Evolutionary conservation across 768 basidiomycete species (phyloP).

Genomic region (Lyophyllum shimeji): DNA sequence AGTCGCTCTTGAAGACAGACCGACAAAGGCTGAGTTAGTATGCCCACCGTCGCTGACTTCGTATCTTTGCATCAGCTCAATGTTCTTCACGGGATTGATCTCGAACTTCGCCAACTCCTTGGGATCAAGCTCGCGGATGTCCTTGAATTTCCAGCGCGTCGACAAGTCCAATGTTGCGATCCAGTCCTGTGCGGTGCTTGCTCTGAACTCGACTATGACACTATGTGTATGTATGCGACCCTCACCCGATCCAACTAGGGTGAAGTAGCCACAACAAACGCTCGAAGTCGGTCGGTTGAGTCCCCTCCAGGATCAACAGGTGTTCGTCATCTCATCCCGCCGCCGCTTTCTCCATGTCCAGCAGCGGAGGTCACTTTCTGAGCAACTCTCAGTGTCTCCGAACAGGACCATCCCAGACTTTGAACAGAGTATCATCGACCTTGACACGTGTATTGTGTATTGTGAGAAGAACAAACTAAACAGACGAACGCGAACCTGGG

Average conservation of each 20-base stretch:
- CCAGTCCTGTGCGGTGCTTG: constrained; percentile 10
- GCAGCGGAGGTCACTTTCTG: constrained; percentile 10
- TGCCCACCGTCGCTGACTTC: constrained; percentile 6
- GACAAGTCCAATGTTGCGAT: constrained; percentile 7
- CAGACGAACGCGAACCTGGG: constrained; percentile 13
- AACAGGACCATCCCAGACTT: constrained; percentile 17
- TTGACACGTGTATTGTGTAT: constrained; percentile 12
- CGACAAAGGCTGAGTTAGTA: constrained; percentile 8
- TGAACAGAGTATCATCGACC: constrained; percentile 18
- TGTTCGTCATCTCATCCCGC: constrained; percentile 24
- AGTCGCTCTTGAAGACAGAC: neutral
- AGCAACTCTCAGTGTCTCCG: constrained; percentile 20
- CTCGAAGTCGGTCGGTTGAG: constrained; percentile 31
- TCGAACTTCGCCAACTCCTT: constrained; percentile 3
- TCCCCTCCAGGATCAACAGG: constrained; percentile 25
- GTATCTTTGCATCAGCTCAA: constrained; percentile 5
- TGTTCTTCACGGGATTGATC: constrained; percentile 3
- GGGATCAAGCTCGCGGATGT: constrained; percentile 5
- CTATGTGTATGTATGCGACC: neutral
- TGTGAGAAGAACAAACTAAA: neutral
- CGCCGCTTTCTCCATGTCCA: constrained; percentile 9
- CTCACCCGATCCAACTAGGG: neutral
- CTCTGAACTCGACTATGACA: constrained; percentile 11
- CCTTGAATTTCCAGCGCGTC: constrained; percentile 6
- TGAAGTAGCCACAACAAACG: constrained; percentile 33